phyloP scores from a whole-genome alignment of 2,329 filamentous ascomycete genomes.

The Biscogniauxia mediterranea region DNA sequence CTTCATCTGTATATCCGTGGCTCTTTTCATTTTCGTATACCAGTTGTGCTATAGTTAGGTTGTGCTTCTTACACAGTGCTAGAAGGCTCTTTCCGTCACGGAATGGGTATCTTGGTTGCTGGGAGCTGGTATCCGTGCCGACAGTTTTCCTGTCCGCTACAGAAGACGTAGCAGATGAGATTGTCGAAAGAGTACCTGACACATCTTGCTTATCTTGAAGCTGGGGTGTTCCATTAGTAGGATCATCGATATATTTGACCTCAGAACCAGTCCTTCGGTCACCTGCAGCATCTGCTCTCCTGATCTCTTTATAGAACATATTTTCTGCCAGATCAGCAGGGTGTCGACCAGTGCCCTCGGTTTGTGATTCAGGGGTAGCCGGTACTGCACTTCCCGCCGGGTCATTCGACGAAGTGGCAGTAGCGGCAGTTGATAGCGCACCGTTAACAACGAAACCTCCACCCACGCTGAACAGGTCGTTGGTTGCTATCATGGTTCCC shows the following conservation, averaged over 20 bases:
- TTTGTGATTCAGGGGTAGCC: conserved; percentile 24
- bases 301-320: conserved; percentile 51
- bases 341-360: conserved; percentile 30
- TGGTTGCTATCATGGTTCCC: conserved; percentile 46
- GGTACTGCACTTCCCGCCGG: conserved; percentile 11
- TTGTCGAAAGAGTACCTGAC: background rate
- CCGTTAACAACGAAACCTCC: conserved; percentile 54
- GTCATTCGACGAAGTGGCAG: conserved; percentile 17
- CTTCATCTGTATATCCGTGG: conserved; percentile 48
- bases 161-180: conserved; percentile 11
- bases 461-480: conserved; percentile 51
- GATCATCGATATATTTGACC: conserved; percentile 36
- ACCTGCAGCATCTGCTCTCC: conserved; percentile 44
- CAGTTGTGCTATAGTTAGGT: conserved; percentile 50
- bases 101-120: conserved; percentile 46
- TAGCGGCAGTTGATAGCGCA: conserved; percentile 42
- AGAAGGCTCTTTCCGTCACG: conserved; percentile 46
- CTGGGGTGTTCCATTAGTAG: conserved; percentile 17
- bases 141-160: conserved; percentile 12
- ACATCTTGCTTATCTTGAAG: conserved; percentile 5
- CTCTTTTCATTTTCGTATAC: conserved; percentile 54
- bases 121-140: conserved; percentile 13
- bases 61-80: conserved; percentile 47
- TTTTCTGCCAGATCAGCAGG: conserved; percentile 51
- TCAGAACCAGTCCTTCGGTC: conserved; percentile 45